A percentile compares a stretch with the other conserved stretches of the same genome.
phyloP scores from a whole-genome alignment of 768 basidiomycete genomes.

The Pleurotus djamor region DNA sequence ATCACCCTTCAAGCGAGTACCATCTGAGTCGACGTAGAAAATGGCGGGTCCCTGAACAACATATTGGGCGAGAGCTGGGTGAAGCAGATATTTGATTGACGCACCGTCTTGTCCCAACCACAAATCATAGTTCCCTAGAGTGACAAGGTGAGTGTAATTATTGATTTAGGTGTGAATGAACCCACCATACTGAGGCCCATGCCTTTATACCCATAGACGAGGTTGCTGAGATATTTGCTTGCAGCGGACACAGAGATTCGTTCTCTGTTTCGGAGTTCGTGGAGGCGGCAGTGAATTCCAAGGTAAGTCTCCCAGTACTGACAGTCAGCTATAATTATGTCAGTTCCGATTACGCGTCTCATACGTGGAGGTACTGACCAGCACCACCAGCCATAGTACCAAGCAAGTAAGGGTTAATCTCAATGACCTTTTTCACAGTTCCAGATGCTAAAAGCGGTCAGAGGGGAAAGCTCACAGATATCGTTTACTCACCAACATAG shows the following conservation, averaged over 20 bases:
- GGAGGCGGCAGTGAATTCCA: constrained; percentile 94
- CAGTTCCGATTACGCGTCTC: constrained; percentile 1
- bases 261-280: constrained; percentile 95
- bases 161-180: not conserved
- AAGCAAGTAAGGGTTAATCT: constrained; percentile 98
- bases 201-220: constrained; percentile 97
- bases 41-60: constrained; percentile 76
- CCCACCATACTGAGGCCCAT: constrained; percentile 99
- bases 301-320: constrained; percentile 99
- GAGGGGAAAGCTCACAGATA: not conserved
- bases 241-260: constrained; percentile 99
- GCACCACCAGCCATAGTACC: constrained; percentile 99
- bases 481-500: constrained; percentile 77
- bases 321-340: constrained; percentile 68
- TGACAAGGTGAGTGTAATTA: not conserved
- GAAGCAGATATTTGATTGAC: constrained; percentile 19
- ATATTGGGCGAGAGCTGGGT: not conserved
- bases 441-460: constrained; percentile 67
- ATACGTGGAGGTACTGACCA: constrained; percentile 45
- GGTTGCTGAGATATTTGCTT: constrained; percentile 95
- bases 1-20: constrained; percentile 92
- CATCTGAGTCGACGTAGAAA: constrained; percentile 98
- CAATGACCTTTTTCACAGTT: constrained; percentile 99
- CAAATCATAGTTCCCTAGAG: constrained; percentile 97
- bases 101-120: constrained; percentile 97